Evolutionary conservation across 352 stramenopile species (phyloP), one percentile per base, ranked within the genome.

Genomic region (Phytophthora sp.): DNA sequence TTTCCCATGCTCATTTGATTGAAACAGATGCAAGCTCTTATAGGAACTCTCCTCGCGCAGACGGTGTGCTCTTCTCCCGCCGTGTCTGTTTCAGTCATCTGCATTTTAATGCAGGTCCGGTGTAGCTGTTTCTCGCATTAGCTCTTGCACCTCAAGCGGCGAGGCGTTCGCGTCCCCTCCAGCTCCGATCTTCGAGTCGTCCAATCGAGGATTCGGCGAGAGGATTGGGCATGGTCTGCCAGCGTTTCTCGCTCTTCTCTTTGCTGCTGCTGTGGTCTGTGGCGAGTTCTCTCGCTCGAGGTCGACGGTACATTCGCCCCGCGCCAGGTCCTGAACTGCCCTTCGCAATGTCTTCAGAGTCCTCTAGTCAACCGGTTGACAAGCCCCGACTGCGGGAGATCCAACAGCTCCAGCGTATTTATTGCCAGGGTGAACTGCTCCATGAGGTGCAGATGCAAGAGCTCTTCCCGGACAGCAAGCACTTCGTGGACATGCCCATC

Each of bases 401-500:
- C 21, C 31, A 60, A 41, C 61, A 76, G 30, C 70, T 85, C 30
- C 34, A 72, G 44, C 54, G 68, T 20, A 26, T 92, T 23, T 91
- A 80, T 43, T 89, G 79, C 60, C 53, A 43, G 4, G 81, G 83
- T 3, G 62, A 79, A 13, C 53, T 92, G 24, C 72, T 91, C 18
- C 66, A 87, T 46, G 64, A 85, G 15, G 72, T 96, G 39, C 85
- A 97, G 59, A 69, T 61, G 41, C 54, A 63, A 21, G 28, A 74
- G 26, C 37, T 97, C 21, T 97, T 94, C 48, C 61, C 69, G 10
- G 90, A 97, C 66, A 91, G 79, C 71, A 97, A 97, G 51, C 72
- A 89, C 42, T 97, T 97, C 69, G 90, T 97, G 3, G 88, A 97
- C 66, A 95, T 96, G 88, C 84, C 89, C 20, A 78, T 97, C 51